phyloP scores from a whole-genome alignment of 2,329 filamentous ascomycete genomes.

The Coniochaeta sp. region DNA sequence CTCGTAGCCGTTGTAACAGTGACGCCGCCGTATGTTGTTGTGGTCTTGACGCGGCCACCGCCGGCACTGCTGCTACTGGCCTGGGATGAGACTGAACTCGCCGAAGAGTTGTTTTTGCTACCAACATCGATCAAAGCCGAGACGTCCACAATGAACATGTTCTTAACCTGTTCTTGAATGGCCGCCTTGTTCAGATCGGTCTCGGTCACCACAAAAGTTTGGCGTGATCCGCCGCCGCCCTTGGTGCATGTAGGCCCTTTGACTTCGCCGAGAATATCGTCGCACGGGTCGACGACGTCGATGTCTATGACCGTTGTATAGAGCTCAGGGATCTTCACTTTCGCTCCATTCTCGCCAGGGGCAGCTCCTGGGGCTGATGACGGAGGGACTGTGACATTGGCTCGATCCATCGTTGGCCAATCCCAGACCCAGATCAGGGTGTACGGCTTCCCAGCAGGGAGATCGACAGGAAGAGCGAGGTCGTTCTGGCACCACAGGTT shows the following conservation, averaged over 20 bases:
- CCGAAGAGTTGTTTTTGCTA: background rate
- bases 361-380: background rate
- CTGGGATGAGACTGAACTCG: background rate
- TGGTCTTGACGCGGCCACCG: background rate
- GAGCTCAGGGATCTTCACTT: background rate
- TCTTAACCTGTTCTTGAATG: conserved; percentile 35
- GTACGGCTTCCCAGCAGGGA: conserved; percentile 56
- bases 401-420: conserved; percentile 59
- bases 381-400: conserved; percentile 20
- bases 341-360: background rate
- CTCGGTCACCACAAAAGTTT: conserved; percentile 18
- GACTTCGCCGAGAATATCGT: conserved; percentile 27
- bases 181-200: conserved; percentile 35
- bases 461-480: conserved; percentile 62
- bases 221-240: background rate
- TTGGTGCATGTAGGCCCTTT: conserved; percentile 26
- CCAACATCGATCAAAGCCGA: conserved; percentile 4
- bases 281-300: conserved; percentile 20
- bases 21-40: background rate
- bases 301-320: conserved; percentile 29
- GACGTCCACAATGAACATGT: conserved; percentile 36
- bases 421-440: conserved; percentile 97
- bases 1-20: background rate
- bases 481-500: conserved; percentile 77
- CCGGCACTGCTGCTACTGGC: background rate